Evolutionary conservation across 352 stramenopile genomes (phyloP).

Genomic region (Pythium grandisporangium): DNA sequence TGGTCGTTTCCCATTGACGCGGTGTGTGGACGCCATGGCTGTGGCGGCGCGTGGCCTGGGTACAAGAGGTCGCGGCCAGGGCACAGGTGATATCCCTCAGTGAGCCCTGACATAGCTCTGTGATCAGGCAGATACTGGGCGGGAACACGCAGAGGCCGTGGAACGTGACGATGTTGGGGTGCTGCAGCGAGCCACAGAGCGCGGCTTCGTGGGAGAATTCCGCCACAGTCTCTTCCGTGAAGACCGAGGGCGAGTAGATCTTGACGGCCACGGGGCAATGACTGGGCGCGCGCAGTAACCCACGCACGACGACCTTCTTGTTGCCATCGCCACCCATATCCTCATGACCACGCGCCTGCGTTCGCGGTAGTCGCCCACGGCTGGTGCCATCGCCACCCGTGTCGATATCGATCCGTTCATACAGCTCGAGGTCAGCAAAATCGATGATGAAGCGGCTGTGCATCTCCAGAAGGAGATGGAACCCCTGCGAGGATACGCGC

Average conservation of each 20-base stretch:
- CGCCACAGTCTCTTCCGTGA: slow-evolving; percentile 30
- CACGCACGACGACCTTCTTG: slow-evolving; percentile 31
- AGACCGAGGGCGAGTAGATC: slow-evolving; percentile 38
- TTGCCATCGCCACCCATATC: slow-evolving; percentile 24
- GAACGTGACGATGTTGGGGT: slow-evolving; percentile 39
- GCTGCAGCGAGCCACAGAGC: slow-evolving; percentile 26
- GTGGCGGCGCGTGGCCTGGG: too few relatives aligned
- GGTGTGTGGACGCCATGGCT: too few relatives aligned
- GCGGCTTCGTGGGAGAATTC: slow-evolving; percentile 36
- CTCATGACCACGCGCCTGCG: too few relatives aligned
- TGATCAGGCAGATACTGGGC: slow-evolving; percentile 40
- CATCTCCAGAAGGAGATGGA: slow-evolving; percentile 37
- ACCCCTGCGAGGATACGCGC: slow-evolving; percentile 24
- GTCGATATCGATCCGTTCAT: slow-evolving; percentile 25
- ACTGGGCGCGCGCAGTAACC: slow-evolving; percentile 20
- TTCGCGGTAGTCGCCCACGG: too few relatives aligned
- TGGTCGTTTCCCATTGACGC: neutral
- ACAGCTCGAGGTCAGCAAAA: slow-evolving; percentile 35
- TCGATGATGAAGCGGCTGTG: slow-evolving; percentile 42
- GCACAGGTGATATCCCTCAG: slow-evolving; percentile 14
- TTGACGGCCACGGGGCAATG: slow-evolving; percentile 36
- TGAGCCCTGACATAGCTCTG: slow-evolving; percentile 37
- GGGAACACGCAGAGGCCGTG: slow-evolving; percentile 42
- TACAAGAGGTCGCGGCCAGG: too few relatives aligned
- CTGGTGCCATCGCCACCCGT: too few relatives aligned